Evolutionary conservation across 257 asterid species (phyloP).

Genomic region (Solanum tacnaense): DNA sequence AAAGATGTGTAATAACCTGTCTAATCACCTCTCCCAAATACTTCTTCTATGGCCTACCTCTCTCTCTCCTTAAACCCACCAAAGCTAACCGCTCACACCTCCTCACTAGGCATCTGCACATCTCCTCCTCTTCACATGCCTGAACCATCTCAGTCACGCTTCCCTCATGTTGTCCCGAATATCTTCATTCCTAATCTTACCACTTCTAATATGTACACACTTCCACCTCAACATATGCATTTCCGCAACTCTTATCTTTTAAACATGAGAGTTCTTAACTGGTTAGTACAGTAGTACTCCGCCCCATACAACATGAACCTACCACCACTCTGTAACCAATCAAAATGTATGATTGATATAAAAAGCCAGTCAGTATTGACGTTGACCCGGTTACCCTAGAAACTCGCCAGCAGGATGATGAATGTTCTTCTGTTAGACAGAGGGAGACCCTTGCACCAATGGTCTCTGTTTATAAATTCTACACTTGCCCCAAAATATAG

Average conservation of each 20-base stretch:
- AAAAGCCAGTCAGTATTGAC: neutral
- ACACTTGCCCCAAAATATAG: neutral
- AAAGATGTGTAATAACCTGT: neutral
- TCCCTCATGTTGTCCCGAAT: neutral
- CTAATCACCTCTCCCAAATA: neutral
- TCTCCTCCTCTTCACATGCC: neutral
- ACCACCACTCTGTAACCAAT: neutral
- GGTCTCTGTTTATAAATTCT: neutral
- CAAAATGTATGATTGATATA: neutral
- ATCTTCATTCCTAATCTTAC: neutral
- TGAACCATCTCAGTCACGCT: neutral
- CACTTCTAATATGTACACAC: neutral
- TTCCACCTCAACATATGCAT: neutral
- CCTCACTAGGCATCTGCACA: neutral
- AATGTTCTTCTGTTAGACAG: neutral
- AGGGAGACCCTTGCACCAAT: neutral
- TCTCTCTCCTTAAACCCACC: neutral
- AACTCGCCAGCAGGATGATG: neutral
- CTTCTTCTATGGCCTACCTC: neutral
- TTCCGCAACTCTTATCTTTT: neutral
- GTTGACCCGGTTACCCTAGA: neutral
- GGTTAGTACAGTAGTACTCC: neutral
- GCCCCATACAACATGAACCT: neutral
- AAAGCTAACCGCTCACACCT: neutral
- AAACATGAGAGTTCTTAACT: neutral